Conservation (phyloP, 306 rosid species). For the Coriaria nepalensis region DNA sequence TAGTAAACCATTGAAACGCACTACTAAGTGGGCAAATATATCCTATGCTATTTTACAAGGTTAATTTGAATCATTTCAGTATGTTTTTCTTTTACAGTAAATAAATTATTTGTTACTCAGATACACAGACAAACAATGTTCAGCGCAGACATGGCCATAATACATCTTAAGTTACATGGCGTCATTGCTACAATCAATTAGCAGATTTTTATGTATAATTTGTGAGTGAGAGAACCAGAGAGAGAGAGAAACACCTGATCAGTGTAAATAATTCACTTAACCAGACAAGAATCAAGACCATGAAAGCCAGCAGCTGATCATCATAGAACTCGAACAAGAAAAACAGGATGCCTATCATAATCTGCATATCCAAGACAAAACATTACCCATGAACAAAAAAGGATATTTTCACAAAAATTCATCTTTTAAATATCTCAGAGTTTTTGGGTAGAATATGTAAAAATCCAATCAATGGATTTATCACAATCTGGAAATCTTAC, state of each 20-base stretch:
- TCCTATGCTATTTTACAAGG: not conserved
- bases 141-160: too few species aligned
- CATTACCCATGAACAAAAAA: conserved; percentile 13
- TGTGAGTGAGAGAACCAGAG: conserved; percentile 9
- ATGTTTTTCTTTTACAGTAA: too few species aligned
- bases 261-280: conserved; percentile 89
- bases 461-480: conserved; percentile 6
- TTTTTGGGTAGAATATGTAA: not conserved
- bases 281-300: conserved; percentile 97
- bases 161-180: too few species aligned
- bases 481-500: conserved; percentile 29
- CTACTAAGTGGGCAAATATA: conserved; percentile 1
- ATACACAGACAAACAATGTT: too few species aligned
- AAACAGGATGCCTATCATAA: conserved; percentile 94
- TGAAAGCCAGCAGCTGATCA: conserved; percentile 88
- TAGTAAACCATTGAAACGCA: conserved; percentile 17
- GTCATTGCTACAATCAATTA: too few species aligned
- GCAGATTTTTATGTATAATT: too few species aligned
- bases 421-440: too few species aligned
- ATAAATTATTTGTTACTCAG: too few species aligned
- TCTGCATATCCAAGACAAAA: conserved; percentile 42
- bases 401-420: not conserved
- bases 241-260: conserved; percentile 51
- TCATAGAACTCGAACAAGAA: conserved; percentile 94
- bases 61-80: not conserved